Percentiles rank a stretch among this genome's conserved stretches.
Conservation (phyloP, 73 alveolate genomes). For the Tetrahymena elliotti region DNA sequence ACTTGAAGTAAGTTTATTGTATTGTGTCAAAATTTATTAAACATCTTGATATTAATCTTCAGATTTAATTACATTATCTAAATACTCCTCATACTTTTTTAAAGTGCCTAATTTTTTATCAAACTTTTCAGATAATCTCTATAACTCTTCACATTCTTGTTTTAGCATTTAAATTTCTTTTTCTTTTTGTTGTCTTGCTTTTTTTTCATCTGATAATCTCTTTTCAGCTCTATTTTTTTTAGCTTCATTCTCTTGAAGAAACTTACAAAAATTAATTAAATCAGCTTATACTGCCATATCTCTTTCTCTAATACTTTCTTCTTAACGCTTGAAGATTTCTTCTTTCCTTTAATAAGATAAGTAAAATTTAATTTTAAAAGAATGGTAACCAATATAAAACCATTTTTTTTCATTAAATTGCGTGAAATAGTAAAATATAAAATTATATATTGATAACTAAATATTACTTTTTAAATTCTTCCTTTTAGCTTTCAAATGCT, state of each 20-base stretch:
- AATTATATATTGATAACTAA: no score
- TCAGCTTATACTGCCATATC: constrained; percentile 23
- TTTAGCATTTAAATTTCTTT: constrained; percentile 32
- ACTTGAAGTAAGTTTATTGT: constrained; percentile 56
- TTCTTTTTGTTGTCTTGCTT: constrained; percentile 15
- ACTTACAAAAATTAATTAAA: constrained; percentile 29
- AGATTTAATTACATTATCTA: constrained; percentile 59
- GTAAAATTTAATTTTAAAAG: no score
- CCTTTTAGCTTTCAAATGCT: constrained; percentile 33
- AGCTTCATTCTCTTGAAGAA: constrained; percentile 42
- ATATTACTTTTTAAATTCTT: constrained; percentile 26
- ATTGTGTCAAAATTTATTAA: constrained; percentile 56
- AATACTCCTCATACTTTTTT: constrained; percentile 73
- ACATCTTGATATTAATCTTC: constrained; percentile 75
- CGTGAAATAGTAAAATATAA: neutral
- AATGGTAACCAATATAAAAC: no score
- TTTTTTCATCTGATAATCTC: constrained; percentile 21
- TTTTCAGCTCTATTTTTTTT: constrained; percentile 41
- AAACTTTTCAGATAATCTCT: constrained; percentile 3
- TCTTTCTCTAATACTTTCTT: constrained; percentile 31
- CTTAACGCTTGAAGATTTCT: constrained; percentile 17
- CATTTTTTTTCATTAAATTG: neutral
- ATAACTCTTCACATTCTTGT: constrained; percentile 9
- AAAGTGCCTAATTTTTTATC: constrained; percentile 46
- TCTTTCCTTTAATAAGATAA: constrained; percentile 4